Evolutionary conservation across 495 filamentous ascomycete genomes (phyloP), one percentile per base, ranked within the genome.

Genomic region (Collariella sp.): DNA sequence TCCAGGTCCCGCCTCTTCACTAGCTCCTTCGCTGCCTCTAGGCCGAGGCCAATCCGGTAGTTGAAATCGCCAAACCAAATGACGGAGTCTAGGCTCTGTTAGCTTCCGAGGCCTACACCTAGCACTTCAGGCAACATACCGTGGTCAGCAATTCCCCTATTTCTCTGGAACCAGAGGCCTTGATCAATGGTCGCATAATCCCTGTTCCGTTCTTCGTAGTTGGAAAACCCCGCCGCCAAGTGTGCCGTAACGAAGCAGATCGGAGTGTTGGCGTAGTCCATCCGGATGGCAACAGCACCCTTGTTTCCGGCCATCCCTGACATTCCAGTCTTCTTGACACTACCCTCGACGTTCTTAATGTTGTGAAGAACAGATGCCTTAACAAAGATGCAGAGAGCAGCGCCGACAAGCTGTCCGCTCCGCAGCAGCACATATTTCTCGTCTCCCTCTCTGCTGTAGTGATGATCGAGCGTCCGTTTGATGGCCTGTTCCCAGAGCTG

Each of bases 31-130:
- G 89, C 89, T 56, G 75, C 84, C 38, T 95, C 89, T 59, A 89
- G 82, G 19, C 77, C 78, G 50, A 96, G 74, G 3, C 90, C 94
- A 61, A 99, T 95, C 24, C 93, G 83, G 71, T 99, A 99, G 62
- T 99, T 99, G 73, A 99, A 99, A 68, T 99, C 93, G 7, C 93
- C 93, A 41, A 96, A 77, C 94, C 94, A 99, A 54, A 99, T 86
- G n/a, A 97, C 83, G 22, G 82, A 83, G 65, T 96, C 75, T 77
- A 36, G 16, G 15, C 13, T 0, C 5, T 22, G 42, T 58, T 44
- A 46, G 15, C 13, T 7, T 7, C 16, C 1, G 2, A 0, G n/a
- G 1, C 12, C 15, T 0, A 24, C 13, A 31, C 16, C 10, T 44
- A 56, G 35, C 46, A 44, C 24, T 40, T 38, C 11, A 39, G 9